These are phyloP conservation scores for Lepiota subincarnata DNA, from an alignment of 768 basidiomycete species.

Conservation along the genomic window DNA sequence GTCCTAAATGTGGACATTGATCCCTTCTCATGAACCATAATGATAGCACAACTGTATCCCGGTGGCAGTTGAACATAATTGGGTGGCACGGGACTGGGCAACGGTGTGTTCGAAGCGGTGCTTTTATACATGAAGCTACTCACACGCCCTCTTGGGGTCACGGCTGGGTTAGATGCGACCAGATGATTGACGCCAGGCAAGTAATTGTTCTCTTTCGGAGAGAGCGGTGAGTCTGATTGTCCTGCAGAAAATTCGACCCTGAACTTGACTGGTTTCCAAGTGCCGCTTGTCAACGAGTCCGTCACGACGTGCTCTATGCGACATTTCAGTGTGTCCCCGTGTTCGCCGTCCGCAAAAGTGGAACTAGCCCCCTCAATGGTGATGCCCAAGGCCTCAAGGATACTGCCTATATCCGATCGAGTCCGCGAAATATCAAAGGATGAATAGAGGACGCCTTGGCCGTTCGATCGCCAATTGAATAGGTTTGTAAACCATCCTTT, in stretches of 20 bases:
- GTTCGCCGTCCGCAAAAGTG: slow-evolving; percentile 18
- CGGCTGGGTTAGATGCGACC: slow-evolving; percentile 15
- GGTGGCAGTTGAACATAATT: slow-evolving; percentile 24
- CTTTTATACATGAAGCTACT: slow-evolving; percentile 13
- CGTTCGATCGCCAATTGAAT: slow-evolving; percentile 83
- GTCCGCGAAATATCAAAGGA: slow-evolving; percentile 54
- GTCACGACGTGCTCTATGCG: slow-evolving; percentile 48
- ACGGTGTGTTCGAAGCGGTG: slow-evolving; percentile 16
- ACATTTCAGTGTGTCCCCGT: slow-evolving; percentile 33
- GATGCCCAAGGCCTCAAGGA: slow-evolving; percentile 66
- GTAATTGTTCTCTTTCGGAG: slow-evolving; percentile 19
- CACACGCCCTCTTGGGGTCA: slow-evolving; percentile 2
- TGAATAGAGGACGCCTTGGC: slow-evolving; percentile 52
- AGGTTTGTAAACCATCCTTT: slow-evolving; percentile 95
- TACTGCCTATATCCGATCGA: slow-evolving; percentile 54
- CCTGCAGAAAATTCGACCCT: slow-evolving; percentile 64
- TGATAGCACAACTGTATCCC: slow-evolving; percentile 56
- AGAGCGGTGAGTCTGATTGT: background rate
- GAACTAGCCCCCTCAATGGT: slow-evolving; percentile 34
- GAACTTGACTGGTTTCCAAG: slow-evolving; percentile 78
- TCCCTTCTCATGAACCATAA: slow-evolving; percentile 86
- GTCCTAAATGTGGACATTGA: slow-evolving; percentile 82
- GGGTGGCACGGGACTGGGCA: slow-evolving; percentile 17
- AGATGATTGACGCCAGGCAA: slow-evolving; percentile 13
- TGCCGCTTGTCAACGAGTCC: slow-evolving; percentile 35